phyloP scores from a whole-genome alignment of 2,329 filamentous ascomycete genomes.

The Hypomyces perniciosus region DNA sequence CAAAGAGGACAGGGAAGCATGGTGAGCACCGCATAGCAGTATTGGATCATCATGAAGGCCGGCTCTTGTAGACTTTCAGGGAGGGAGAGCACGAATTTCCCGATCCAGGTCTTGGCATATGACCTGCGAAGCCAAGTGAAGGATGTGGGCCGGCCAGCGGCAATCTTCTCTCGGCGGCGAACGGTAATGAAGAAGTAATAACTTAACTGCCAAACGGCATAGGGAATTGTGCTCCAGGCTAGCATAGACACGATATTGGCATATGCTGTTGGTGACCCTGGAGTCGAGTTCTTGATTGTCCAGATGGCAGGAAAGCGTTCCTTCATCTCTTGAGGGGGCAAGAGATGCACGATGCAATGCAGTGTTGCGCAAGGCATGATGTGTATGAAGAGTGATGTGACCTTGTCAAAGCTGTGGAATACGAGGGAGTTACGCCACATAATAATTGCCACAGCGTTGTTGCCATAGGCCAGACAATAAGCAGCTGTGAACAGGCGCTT shows the following conservation, averaged over 20 bases:
- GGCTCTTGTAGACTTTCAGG: constrained; percentile 73
- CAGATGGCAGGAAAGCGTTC: constrained; percentile 78
- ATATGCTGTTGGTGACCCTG: constrained; percentile 74
- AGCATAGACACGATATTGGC: constrained; percentile 76
- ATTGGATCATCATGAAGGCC: constrained; percentile 95
- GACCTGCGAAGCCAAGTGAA: constrained; percentile 95
- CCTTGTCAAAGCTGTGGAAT: constrained; percentile 97
- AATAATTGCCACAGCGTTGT: constrained; percentile 95
- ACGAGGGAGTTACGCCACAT: constrained; percentile 99
- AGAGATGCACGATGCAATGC: constrained; percentile 84
- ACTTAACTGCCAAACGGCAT: constrained; percentile 82
- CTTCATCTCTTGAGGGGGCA: constrained; percentile 58
- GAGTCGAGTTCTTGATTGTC: constrained; percentile 63
- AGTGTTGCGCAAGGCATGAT: constrained; percentile 96
- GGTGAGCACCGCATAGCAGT: constrained; percentile 80
- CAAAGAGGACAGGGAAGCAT: constrained; percentile 93
- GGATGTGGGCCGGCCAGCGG: constrained; percentile 87
- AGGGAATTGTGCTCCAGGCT: constrained; percentile 87
- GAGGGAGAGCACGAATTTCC: constrained; percentile 73
- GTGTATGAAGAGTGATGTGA: constrained; percentile 97
- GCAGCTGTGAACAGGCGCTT: constrained; percentile 88
- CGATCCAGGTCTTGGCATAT: constrained; percentile 85
- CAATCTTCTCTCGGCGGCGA: constrained; percentile 90
- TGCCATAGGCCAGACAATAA: constrained; percentile 89
- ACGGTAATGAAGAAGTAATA: constrained; percentile 97